These are phyloP conservation scores for Fusarium denticulatum DNA, from an alignment of 2,329 filamentous ascomycete species.

Conservation along the genomic window DNA sequence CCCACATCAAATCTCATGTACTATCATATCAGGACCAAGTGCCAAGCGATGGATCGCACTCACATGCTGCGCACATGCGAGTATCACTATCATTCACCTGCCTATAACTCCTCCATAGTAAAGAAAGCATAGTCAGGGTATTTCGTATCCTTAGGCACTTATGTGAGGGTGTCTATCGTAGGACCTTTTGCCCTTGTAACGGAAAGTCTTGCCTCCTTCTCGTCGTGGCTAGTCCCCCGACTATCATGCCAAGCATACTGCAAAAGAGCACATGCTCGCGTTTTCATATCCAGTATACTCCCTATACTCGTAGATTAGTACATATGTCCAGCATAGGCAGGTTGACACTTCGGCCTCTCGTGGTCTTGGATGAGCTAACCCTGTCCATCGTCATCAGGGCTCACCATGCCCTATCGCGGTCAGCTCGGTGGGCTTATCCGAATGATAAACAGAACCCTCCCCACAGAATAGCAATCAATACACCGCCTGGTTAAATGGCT, in stretches of 20 bases:
- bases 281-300: not conserved
- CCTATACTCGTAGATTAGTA: conserved; percentile 1
- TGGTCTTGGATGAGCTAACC: not conserved
- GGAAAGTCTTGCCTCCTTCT: conserved; percentile 25
- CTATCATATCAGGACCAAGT: not conserved
- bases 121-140: not conserved
- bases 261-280: not conserved
- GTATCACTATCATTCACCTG: not conserved
- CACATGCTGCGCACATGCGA: not conserved
- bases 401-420: conserved; percentile 15
- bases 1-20: too few species aligned
- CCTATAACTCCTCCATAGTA: not conserved
- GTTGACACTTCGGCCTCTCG: not conserved
- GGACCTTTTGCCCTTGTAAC: conserved; percentile 17
- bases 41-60: not conserved
- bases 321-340: not conserved
- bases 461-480: conserved; percentile 11
- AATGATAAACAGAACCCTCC: not conserved
- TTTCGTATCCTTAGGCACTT: not conserved
- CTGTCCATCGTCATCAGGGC: conserved; percentile 6
- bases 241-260: conserved; percentile 3
- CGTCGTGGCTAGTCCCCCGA: conserved; percentile 22
- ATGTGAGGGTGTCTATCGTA: not conserved
- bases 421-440: not conserved
- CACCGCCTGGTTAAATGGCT: conserved; percentile 25